These are phyloP conservation scores for Pythium phragmitis DNA, from an alignment of 352 stramenopile genomes.

Conservation along the genomic window DNA sequence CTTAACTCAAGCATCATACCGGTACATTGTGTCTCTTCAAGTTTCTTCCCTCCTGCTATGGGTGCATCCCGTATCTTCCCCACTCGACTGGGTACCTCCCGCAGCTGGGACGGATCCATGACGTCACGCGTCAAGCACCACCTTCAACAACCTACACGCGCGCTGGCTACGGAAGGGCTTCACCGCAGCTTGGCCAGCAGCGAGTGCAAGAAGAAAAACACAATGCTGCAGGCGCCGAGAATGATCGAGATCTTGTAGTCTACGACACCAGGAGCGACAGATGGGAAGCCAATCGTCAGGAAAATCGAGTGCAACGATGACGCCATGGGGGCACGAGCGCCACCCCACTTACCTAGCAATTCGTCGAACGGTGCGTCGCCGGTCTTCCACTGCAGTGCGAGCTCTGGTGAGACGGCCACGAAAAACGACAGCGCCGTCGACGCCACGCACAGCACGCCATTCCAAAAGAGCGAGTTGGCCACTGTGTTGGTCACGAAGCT, in stretches of 20 bases:
- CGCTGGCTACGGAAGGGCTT: constrained; percentile 2
- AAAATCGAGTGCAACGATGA: not conserved
- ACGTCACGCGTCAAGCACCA: too few relatives aligned
- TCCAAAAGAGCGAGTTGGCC: constrained; percentile 67
- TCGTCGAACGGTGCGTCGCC: constrained; percentile 57
- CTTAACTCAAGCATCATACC: too few relatives aligned
- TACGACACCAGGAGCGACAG: constrained; percentile 22
- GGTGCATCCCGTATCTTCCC: too few relatives aligned
- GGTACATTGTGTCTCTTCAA: too few relatives aligned
- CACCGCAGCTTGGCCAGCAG: constrained; percentile 51
- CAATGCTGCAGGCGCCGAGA: constrained; percentile 48
- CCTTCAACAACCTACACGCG: too few relatives aligned
- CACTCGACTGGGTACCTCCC: too few relatives aligned
- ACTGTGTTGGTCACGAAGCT: constrained; percentile 38
- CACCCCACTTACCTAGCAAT: constrained; percentile 51
- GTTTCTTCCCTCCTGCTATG: too few relatives aligned
- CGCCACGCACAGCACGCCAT: constrained; percentile 58
- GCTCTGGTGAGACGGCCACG: constrained; percentile 57
- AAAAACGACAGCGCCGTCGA: constrained; percentile 52
- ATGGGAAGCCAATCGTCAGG: not conserved
- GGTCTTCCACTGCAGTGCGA: constrained; percentile 63
- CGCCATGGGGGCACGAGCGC: not conserved
- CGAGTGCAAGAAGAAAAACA: constrained; percentile 71
- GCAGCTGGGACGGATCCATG: too few relatives aligned
- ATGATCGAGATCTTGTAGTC: constrained; percentile 87